A percentile compares a stretch with the other conserved stretches of the same genome.
phyloP scores from a whole-genome alignment of 2,329 filamentous ascomycete species.

The Arthrobotrys megalospora region DNA sequence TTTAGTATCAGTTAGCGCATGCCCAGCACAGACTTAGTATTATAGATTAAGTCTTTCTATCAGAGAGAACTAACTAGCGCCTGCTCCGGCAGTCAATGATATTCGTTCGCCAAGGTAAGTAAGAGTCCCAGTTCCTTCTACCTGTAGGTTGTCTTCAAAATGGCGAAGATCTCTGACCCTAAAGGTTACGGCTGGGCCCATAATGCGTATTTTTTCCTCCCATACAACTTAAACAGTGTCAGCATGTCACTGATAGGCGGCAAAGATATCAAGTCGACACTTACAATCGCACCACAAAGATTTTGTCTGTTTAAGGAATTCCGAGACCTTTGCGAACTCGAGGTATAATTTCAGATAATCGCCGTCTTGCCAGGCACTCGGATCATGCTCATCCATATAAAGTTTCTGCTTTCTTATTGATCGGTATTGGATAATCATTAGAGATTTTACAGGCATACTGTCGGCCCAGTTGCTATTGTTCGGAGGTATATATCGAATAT shows the following conservation, averaged over 20 bases:
- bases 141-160: constrained; percentile 42
- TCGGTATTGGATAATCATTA: constrained; percentile 59
- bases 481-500: constrained; percentile 53
- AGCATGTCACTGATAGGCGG: neutral
- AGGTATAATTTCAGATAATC: constrained; percentile 54
- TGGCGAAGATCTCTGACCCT: constrained; percentile 53
- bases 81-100: constrained; percentile 42
- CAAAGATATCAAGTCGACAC: neutral
- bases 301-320: constrained; percentile 46
- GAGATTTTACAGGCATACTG: constrained; percentile 33
- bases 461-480: constrained; percentile 55
- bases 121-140: constrained; percentile 50
- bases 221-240: constrained; percentile 35
- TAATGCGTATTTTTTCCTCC: constrained; percentile 56
- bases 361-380: constrained; percentile 45
- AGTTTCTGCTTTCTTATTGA: constrained; percentile 59
- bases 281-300: constrained; percentile 56
- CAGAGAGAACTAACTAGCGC: constrained; percentile 15
- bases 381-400: constrained; percentile 35
- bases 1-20: neutral
- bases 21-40: no score
- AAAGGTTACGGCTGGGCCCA: constrained; percentile 51
- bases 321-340: constrained; percentile 50
- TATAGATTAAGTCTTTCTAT: no score
- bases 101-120: constrained; percentile 53